phyloP scores from a whole-genome alignment of 2,329 filamentous ascomycete species.

The Fusarium lateritium region DNA sequence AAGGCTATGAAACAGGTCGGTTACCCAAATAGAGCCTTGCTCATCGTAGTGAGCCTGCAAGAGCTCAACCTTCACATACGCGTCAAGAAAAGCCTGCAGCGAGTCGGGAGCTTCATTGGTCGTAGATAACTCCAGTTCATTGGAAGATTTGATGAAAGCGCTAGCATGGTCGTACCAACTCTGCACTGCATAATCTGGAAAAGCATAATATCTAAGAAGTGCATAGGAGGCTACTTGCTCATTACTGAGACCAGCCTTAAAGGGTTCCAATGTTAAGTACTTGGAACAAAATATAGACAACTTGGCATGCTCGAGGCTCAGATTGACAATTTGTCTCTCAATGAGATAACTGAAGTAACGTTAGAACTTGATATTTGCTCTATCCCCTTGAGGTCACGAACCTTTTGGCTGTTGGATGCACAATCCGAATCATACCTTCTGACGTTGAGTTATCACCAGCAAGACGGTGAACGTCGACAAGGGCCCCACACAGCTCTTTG shows the following conservation, averaged over 20 bases:
- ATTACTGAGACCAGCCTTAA: not conserved
- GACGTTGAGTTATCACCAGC: not conserved
- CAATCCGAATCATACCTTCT: constrained; percentile 16
- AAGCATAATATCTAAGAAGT: constrained; percentile 9
- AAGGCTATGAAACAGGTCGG: not conserved
- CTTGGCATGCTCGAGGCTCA: constrained; percentile 1
- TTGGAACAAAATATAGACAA: constrained; percentile 10
- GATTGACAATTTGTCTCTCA: not conserved
- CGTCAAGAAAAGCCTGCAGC: not conserved
- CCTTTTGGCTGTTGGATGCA: constrained; percentile 20
- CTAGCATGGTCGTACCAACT: constrained; percentile 25
- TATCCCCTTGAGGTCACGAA: not conserved
- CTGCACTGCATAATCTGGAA: constrained; percentile 27
- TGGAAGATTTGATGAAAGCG: not conserved
- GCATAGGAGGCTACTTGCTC: not conserved
- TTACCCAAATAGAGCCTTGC: not conserved
- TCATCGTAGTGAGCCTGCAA: too few relatives aligned
- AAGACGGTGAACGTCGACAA: constrained; percentile 9
- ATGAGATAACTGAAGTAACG: constrained; percentile 8
- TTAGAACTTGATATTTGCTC: not conserved
- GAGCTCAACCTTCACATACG: not conserved
- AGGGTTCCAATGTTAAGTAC: constrained; percentile 25
- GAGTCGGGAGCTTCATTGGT: not conserved
- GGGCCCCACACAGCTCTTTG: constrained; percentile 26
- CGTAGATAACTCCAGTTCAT: not conserved